phyloP scores from a whole-genome alignment of 1,284 basidiomycete species.

The Cronartium ribicola region DNA sequence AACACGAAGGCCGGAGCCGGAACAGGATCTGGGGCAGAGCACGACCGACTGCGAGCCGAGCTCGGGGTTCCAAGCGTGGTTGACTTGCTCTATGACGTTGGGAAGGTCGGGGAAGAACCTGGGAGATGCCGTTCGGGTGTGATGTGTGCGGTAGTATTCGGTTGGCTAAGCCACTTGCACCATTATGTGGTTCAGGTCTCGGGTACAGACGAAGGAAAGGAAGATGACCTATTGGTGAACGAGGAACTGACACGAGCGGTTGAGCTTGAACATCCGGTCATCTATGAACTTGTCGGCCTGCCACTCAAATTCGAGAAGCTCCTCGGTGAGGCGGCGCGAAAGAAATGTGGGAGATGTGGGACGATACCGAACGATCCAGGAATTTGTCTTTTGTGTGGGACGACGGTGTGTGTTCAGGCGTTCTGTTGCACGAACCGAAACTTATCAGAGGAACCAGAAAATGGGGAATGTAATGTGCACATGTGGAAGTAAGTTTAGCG shows the following conservation, averaged over 20 bases:
- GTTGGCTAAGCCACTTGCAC: slow-evolving; percentile 1
- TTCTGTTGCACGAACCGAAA: slow-evolving; percentile 82
- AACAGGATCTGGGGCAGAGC: slow-evolving; percentile 6
- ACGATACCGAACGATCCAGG: slow-evolving; percentile 80
- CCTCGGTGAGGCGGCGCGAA: slow-evolving; percentile 67
- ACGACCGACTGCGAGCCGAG: slow-evolving; percentile 9
- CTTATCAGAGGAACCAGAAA: slow-evolving; percentile 56
- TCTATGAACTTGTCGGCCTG: slow-evolving; percentile 78
- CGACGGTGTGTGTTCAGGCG: slow-evolving; percentile 81
- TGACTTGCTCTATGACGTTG: slow-evolving; percentile 5
- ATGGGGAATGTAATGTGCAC: slow-evolving; percentile 92
- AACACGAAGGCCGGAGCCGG: background rate
- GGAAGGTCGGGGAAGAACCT: background rate
- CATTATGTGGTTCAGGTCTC: background rate
- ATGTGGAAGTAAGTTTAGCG: slow-evolving; percentile 70
- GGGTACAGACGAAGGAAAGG: background rate
- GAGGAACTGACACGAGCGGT: slow-evolving; percentile 55
- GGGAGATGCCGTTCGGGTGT: background rate
- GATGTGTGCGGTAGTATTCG: background rate
- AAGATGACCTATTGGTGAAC: slow-evolving; percentile 49
- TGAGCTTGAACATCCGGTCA: slow-evolving; percentile 72
- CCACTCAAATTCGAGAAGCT: slow-evolving; percentile 78
- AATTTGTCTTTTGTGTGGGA: slow-evolving; percentile 85
- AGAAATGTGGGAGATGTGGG: slow-evolving; percentile 69
- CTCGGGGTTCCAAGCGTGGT: slow-evolving; percentile 31